phyloP scores from a whole-genome alignment of 441 rosid genomes.

The Flueggea neowawraea region DNA sequence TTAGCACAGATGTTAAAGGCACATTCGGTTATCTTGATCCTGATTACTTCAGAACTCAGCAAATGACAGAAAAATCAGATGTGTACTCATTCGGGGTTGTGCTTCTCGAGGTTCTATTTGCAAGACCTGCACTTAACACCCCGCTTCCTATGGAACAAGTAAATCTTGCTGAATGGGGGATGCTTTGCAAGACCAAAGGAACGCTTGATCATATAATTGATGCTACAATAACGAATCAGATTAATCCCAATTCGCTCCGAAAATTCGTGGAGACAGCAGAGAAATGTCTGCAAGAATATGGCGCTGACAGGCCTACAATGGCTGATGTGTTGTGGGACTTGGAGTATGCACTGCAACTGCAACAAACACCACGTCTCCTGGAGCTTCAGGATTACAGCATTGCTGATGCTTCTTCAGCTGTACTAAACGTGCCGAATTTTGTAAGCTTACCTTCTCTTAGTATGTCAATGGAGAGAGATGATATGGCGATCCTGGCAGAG shows the following conservation, averaged over 20 bases:
- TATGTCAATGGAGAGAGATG: slow-evolving; percentile 9
- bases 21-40: slow-evolving; percentile 52
- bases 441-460: slow-evolving; percentile 25
- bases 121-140: slow-evolving; percentile 31
- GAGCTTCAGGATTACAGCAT: slow-evolving; percentile 32
- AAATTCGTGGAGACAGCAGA: slow-evolving; percentile 36
- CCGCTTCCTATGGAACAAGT: slow-evolving; percentile 31
- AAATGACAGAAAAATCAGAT: slow-evolving; percentile 40
- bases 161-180: slow-evolving; percentile 54
- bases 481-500: slow-evolving; percentile 11
- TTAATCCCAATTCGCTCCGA: slow-evolving; percentile 37
- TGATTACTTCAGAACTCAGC: slow-evolving; percentile 35
- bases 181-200: slow-evolving; percentile 26
- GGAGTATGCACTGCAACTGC: slow-evolving; percentile 48
- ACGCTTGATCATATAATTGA: slow-evolving; percentile 40
- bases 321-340: slow-evolving; percentile 48
- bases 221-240: slow-evolving; percentile 25
- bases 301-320: slow-evolving; percentile 38
- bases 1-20: slow-evolving; percentile 38
- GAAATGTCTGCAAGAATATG: slow-evolving; percentile 41
- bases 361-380: slow-evolving; percentile 18
- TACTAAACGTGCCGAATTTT: slow-evolving; percentile 6
- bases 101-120: slow-evolving; percentile 44
- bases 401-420: slow-evolving; percentile 15
- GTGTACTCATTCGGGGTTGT: slow-evolving; percentile 48